Percentiles rank a stretch among this genome's conserved stretches.
These are phyloP conservation scores for Colletotrichum lindemuthianum DNA, from an alignment of 2,329 filamentous ascomycete genomes.

Conservation along the genomic window DNA sequence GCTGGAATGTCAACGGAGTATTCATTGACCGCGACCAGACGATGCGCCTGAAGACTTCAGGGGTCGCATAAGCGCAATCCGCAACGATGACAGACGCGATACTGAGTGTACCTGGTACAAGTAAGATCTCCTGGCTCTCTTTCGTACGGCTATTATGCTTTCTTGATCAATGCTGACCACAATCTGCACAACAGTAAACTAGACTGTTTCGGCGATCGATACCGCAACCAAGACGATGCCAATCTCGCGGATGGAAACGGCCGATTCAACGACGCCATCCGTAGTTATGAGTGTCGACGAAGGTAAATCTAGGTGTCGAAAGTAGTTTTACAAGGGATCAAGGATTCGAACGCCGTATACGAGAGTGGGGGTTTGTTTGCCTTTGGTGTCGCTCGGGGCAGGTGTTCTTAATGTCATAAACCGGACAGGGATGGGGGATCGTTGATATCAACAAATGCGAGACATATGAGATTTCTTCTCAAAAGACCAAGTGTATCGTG, in stretches of 20 bases:
- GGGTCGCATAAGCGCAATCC: slow-evolving; percentile 15
- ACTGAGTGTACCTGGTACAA: slow-evolving; percentile 12
- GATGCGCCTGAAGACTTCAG: slow-evolving; percentile 5
- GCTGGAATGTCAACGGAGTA: not conserved
- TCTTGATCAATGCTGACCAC: not conserved
- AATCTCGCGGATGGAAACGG: slow-evolving; percentile 14
- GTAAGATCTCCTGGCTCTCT: not conserved
- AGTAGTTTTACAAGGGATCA: too few species aligned
- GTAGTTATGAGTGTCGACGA: slow-evolving; percentile 14
- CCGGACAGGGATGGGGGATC: too few species aligned
- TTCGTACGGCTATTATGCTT: not conserved
- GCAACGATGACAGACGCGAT: slow-evolving; percentile 12
- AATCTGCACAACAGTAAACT: not conserved
- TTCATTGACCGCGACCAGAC: not conserved
- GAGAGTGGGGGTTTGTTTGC: too few species aligned
- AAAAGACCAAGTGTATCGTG: too few species aligned
- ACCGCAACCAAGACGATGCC: slow-evolving; percentile 22
- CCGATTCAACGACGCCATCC: slow-evolving; percentile 20
- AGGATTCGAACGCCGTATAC: too few species aligned
- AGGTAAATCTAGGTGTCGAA: not conserved
- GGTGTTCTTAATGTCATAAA: too few species aligned
- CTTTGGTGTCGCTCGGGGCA: too few species aligned
- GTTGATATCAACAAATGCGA: too few species aligned
- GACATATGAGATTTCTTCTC: too few species aligned
- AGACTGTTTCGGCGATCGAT: slow-evolving; percentile 2